A percentile compares a stretch with the other conserved stretches of the same genome.
phyloP scores from a whole-genome alignment of 2,329 filamentous ascomycete species.

The Penicillium sp. region DNA sequence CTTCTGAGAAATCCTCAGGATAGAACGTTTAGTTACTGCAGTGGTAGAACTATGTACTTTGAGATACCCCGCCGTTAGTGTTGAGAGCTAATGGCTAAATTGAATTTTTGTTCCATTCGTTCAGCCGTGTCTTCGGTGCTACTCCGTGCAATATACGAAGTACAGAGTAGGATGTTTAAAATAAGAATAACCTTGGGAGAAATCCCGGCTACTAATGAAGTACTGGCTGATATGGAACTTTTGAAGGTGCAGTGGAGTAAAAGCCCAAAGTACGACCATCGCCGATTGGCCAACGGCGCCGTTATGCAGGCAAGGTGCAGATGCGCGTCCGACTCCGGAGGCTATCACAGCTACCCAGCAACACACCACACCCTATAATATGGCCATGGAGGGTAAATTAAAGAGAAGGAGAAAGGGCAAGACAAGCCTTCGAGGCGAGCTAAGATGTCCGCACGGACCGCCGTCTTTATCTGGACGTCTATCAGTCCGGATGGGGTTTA shows the following conservation, averaged over 20 bases:
- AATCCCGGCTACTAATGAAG: no score
- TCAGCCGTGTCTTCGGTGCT: neutral
- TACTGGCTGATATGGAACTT: neutral
- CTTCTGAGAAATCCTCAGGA: no score
- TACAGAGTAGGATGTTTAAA: no score
- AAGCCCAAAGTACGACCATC: neutral
- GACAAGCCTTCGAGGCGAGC: neutral
- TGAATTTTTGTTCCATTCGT: neutral
- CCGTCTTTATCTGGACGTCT: neutral
- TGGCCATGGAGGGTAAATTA: no score
- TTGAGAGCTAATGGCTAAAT: conserved; percentile 3
- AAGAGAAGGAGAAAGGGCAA: neutral
- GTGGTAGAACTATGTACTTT: conserved; percentile 10
- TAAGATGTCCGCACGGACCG: neutral
- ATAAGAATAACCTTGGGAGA: no score
- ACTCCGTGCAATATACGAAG: no score
- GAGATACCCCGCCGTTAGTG: conserved; percentile 16
- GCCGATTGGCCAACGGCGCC: conserved; percentile 1
- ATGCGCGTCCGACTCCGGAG: conserved; percentile 2
- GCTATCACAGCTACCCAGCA: neutral
- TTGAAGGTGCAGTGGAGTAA: neutral
- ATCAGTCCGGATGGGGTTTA: conserved; percentile 8
- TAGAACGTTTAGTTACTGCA: conserved; percentile 37
- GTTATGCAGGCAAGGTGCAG: neutral
- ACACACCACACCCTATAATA: neutral